Evolutionary conservation across 1,284 basidiomycete genomes (phyloP), one percentile per base, ranked within the genome.

Genomic region (Leccinum solheimii): DNA sequence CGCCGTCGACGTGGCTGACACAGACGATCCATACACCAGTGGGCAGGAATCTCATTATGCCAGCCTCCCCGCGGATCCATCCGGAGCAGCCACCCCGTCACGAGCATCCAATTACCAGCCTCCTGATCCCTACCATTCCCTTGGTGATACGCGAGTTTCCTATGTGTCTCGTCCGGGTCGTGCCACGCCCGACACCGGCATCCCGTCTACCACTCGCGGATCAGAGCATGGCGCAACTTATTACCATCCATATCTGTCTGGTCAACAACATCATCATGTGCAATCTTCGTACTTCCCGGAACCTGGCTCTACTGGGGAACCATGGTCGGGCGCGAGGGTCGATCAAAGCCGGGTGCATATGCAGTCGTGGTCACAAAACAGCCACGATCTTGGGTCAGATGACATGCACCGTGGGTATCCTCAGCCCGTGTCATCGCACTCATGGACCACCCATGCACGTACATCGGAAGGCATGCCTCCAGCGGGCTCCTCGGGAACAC

Each of bases 331-430:
- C n/a, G 16, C 65, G 27, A 62, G 72, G 64, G 66, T 74, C 21
- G 73, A 75, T 55, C 71, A 67, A 40, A 58, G 56, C 34, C 66
- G 67, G 56, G 49, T 60, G 27, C 64, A 62, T 16, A 59, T 65
- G 23, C 72, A 68, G 27, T 27, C 73, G 3, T 74, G 72, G 72
- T 40, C 72, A 30, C 73, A 69, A 52, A 64, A 57, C 57, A 64
- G 51, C 60, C 73, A 74, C 48, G 72, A 69, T 13, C 56, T 67
- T 19, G 59, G 57, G 50, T 62, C 59, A 49, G 67, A 73, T 50
- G 64, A 72, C 62, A 66, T 72, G 14, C 72, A 68, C 56, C 74
- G 66, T 72, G 72, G 67, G 60, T 74, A 76, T 60, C 61, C 66
- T 61, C 72, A 68, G 45, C 55, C 61, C 36, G 59, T 60, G 57